Conservation (phyloP, 257 asterid genomes). For the Solanum commersonii region DNA sequence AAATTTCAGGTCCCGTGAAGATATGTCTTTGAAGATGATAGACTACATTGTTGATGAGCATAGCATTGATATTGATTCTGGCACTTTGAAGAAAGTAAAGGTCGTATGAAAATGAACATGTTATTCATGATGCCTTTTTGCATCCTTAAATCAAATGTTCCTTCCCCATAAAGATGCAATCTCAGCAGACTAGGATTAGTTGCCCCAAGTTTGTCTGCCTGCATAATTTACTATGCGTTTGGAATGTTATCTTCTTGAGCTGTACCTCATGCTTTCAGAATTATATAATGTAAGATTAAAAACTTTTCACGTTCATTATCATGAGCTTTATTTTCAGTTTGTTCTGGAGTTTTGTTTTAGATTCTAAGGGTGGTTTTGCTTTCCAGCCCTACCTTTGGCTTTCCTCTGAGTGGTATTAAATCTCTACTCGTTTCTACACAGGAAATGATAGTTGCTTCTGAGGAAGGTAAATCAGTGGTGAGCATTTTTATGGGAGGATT, state of each 20-base stretch:
- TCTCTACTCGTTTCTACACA: slow-evolving; percentile 16
- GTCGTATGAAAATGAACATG: slow-evolving; percentile 15
- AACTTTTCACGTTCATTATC: not conserved
- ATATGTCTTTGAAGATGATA: slow-evolving; percentile 82
- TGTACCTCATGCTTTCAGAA: not conserved
- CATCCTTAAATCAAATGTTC: not conserved
- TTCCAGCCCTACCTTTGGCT: not conserved
- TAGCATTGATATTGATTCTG: slow-evolving; percentile 60
- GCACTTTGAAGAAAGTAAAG: slow-evolving; percentile 55
- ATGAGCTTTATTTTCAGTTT: not conserved
- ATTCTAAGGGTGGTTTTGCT: not conserved
- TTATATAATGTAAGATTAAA: not conserved
- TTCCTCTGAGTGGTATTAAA: not conserved
- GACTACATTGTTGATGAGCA: slow-evolving; percentile 73
- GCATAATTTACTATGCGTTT: not conserved
- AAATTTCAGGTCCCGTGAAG: slow-evolving; percentile 78
- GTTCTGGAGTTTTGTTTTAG: not conserved
- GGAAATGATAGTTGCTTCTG: slow-evolving; percentile 80
- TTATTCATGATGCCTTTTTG: not conserved
- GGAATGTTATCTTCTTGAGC: not conserved
- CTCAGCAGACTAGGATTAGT: not conserved
- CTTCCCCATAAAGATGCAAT: not conserved
- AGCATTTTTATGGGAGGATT: slow-evolving; percentile 16
- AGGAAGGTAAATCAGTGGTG: slow-evolving; percentile 39
- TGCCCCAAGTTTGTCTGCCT: not conserved